Evolutionary conservation across 2,329 filamentous ascomycete species (phyloP).

Genomic region (Cercospora sp.): DNA sequence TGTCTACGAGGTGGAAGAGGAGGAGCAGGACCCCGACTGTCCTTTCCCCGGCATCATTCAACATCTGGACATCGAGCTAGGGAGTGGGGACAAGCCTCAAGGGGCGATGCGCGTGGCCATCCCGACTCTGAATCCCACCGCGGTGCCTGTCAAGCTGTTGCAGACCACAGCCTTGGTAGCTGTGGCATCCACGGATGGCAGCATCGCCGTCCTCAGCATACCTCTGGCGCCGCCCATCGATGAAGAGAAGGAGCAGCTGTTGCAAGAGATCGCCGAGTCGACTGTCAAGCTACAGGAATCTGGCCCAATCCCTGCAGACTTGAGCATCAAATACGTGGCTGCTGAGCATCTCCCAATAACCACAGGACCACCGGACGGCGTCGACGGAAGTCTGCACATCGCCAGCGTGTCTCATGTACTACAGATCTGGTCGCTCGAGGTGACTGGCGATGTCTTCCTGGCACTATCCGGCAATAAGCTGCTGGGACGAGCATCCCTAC

Average conservation of each 20-base stretch:
- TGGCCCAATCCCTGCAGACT: conserved; percentile 11
- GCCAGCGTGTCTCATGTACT: conserved; percentile 25
- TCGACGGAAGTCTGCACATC: conserved; percentile 23
- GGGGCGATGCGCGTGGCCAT: conserved; percentile 40
- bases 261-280: conserved; percentile 12
- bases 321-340: conserved; percentile 25
- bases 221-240: conserved; percentile 53
- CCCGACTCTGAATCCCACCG: conserved; percentile 16
- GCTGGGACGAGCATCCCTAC: conserved; percentile 22
- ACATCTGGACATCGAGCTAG: conserved; percentile 56
- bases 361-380: conserved; percentile 10
- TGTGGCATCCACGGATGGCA: conserved; percentile 58
- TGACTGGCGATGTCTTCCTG: conserved; percentile 26
- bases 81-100: conserved; percentile 55
- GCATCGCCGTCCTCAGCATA: conserved; percentile 56
- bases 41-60: conserved; percentile 57
- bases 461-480: conserved; percentile 17
- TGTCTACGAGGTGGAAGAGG: conserved; percentile 57
- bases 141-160: conserved; percentile 15
- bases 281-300: conserved; percentile 15
- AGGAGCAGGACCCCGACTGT: conserved; percentile 58
- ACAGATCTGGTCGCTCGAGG: conserved; percentile 29
- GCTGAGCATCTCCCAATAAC: conserved; percentile 11
- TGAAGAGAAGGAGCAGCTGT: conserved; percentile 27
- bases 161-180: conserved; percentile 51